phyloP scores from a whole-genome alignment of 257 asterid genomes.

The Lithospermum erythrorhizon region DNA sequence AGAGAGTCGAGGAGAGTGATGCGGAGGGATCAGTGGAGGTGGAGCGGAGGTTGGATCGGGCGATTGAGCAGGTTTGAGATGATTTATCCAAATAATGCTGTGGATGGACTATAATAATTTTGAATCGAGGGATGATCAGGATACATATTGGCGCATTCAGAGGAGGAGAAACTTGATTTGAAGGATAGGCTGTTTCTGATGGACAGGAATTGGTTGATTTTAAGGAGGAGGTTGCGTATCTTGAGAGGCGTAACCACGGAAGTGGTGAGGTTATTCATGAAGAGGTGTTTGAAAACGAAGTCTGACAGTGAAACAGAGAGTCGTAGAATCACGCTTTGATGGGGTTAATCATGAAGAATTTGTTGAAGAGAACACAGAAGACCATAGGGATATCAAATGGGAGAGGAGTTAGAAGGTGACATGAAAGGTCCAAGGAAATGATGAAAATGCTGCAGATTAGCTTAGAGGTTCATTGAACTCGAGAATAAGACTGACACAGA shows the following conservation, averaged over 20 bases:
- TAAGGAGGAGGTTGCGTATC: conserved; percentile 61
- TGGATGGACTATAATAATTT: conserved; percentile 45
- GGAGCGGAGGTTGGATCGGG: conserved; percentile 77
- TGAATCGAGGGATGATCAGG: conserved; percentile 73
- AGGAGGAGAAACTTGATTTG: conserved; percentile 69
- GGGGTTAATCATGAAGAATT: conserved; percentile 42
- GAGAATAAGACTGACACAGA: neutral
- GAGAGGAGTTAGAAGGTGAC: conserved; percentile 8
- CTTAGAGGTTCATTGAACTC: neutral
- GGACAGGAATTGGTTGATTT: conserved; percentile 63
- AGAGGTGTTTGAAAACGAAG: conserved; percentile 51
- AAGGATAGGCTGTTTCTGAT: conserved; percentile 74
- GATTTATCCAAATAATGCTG: conserved; percentile 45
- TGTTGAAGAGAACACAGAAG: conserved; percentile 24
- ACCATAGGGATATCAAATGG: conserved; percentile 15
- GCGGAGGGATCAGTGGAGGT: conserved; percentile 83
- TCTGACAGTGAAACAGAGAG: conserved; percentile 60
- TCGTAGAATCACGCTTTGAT: conserved; percentile 40
- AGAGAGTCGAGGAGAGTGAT: conserved; percentile 80
- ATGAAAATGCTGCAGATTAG: neutral
- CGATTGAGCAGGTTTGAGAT: conserved; percentile 73
- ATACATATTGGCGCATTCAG: conserved; percentile 64
- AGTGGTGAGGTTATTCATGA: conserved; percentile 33
- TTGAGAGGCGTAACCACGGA: conserved; percentile 39
- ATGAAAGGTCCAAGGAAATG: neutral